These are phyloP conservation scores for Akanthomyces lecanii DNA, from an alignment of 2,329 filamentous ascomycete species.

Conservation along the genomic window DNA sequence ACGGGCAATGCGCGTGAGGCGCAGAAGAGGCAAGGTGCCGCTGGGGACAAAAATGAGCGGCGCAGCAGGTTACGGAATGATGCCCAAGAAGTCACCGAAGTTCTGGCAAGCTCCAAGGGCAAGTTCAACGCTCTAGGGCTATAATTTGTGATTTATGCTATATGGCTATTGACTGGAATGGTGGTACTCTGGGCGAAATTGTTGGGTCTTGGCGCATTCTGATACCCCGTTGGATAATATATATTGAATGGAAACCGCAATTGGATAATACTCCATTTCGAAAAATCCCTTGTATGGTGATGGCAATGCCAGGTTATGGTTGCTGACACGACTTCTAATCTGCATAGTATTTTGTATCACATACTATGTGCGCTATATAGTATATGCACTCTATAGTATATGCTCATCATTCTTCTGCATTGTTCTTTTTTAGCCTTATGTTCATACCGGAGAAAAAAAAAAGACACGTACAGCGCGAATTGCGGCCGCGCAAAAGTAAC, in stretches of 20 bases:
- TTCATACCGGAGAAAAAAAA: no score
- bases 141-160: conserved; percentile 19
- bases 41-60: background rate
- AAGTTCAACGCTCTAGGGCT: conserved; percentile 34
- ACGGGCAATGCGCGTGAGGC: background rate
- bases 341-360: no score
- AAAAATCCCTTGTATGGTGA: background rate
- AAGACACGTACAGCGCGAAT: no score
- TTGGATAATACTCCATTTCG: background rate
- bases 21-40: background rate
- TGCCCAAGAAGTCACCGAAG: conserved; percentile 14
- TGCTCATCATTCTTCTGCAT: no score
- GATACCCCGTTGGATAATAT: background rate
- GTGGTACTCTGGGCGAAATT: background rate
- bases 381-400: no score
- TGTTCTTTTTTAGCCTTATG: no score
- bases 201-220: conserved; percentile 1
- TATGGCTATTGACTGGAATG: background rate
- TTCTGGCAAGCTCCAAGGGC: conserved; percentile 22
- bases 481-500: background rate
- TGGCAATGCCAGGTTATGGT: background rate
- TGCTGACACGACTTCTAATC: no score
- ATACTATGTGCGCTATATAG: no score
- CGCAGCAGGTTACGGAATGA: background rate
- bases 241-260: background rate